phyloP scores from a whole-genome alignment of 2,329 filamentous ascomycete genomes.

The Hypoxylon sp. region DNA sequence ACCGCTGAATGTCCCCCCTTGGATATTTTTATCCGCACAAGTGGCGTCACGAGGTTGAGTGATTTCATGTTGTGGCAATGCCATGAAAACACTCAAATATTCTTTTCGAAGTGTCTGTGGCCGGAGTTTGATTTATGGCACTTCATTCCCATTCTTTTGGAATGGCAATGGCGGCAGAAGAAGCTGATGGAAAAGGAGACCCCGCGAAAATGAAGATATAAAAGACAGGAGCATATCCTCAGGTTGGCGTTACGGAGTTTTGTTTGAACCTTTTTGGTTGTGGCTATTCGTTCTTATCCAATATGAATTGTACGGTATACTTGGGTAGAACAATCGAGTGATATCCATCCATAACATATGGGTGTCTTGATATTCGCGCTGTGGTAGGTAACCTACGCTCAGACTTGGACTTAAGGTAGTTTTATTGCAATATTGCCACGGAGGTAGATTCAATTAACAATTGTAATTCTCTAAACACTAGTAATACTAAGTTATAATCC shows the following conservation, averaged over 20 bases:
- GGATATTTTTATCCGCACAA: conserved; percentile 90
- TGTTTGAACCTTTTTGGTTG: conserved; percentile 10
- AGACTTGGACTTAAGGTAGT: too few relatives aligned
- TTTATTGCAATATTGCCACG: too few relatives aligned
- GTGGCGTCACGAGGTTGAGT: conserved; percentile 88
- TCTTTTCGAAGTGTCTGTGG: conserved; percentile 93
- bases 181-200: conserved; percentile 65
- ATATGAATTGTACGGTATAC: conserved; percentile 1
- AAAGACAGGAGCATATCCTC: conserved; percentile 17
- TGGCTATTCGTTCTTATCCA: neutral
- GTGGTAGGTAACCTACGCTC: too few relatives aligned
- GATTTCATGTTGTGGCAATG: conserved; percentile 99
- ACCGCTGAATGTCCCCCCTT: conserved; percentile 86
- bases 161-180: conserved; percentile 80
- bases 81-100: conserved; percentile 89
- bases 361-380: too few relatives aligned
- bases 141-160: conserved; percentile 89
- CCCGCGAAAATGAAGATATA: conserved; percentile 44
- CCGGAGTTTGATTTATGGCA: conserved; percentile 95
- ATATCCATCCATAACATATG: too few relatives aligned
- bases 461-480: too few relatives aligned
- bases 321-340: too few relatives aligned
- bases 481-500: too few relatives aligned
- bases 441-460: too few relatives aligned
- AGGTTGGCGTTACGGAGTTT: conserved; percentile 28